phyloP scores from a whole-genome alignment of 768 basidiomycete genomes.

The Lyophyllum semitale region DNA sequence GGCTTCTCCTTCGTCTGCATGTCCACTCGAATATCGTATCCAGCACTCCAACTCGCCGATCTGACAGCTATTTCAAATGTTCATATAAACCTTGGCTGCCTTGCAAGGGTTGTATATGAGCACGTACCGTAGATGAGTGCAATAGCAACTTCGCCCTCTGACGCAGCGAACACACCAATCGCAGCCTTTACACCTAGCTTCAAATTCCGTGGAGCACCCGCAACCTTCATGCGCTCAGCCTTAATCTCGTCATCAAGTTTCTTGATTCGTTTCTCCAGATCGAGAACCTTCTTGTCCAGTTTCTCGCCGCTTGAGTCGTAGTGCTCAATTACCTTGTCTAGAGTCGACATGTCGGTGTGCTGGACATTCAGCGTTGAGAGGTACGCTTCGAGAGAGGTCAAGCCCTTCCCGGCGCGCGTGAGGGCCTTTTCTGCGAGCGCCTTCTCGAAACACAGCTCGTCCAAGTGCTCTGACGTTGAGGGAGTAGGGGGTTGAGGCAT shows the following conservation, averaged over 20 bases:
- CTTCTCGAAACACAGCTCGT: conserved; percentile 17
- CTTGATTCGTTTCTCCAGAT: conserved; percentile 20
- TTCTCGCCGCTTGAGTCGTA: conserved; percentile 25
- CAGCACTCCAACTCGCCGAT: conserved; percentile 37
- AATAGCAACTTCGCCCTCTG: conserved; percentile 28
- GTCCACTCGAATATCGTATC: conserved; percentile 44
- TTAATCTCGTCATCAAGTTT: conserved; percentile 18
- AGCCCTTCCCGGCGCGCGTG: conserved; percentile 21
- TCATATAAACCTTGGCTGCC: background rate
- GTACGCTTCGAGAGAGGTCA: conserved; percentile 26
- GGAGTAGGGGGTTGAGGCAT: conserved; percentile 7
- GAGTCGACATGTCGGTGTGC: conserved; percentile 19
- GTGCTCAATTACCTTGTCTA: conserved; percentile 18
- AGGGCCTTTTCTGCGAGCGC: conserved; percentile 20
- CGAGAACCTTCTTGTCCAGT: conserved; percentile 26
- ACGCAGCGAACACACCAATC: conserved; percentile 27
- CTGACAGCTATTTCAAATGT: conserved; percentile 29
- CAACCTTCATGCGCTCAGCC: conserved; percentile 15
- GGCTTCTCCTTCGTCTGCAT: conserved; percentile 41
- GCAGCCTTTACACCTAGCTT: conserved; percentile 18
- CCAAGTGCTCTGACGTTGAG: conserved; percentile 23
- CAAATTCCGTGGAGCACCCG: conserved; percentile 11
- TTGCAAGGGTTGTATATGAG: background rate
- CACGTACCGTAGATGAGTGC: conserved; percentile 33
- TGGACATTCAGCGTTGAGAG: conserved; percentile 26